Conservation (phyloP, 2,329 filamentous ascomycete species). For the Truncatella angustata region DNA sequence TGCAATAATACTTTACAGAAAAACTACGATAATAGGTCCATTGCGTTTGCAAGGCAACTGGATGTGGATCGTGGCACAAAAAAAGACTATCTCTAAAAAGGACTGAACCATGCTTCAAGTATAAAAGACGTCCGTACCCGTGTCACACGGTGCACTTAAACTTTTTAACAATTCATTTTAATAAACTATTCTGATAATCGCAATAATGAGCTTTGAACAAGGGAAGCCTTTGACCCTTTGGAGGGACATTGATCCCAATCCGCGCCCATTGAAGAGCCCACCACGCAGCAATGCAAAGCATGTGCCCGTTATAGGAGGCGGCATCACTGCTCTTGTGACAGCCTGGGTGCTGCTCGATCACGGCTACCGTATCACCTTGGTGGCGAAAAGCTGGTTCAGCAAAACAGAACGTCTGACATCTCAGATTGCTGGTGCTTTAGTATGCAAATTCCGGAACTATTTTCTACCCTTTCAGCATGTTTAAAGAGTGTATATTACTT, state of each 20-base stretch:
- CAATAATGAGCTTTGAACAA: no score
- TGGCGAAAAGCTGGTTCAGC: conserved; percentile 36
- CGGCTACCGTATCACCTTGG: conserved; percentile 43
- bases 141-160: no score
- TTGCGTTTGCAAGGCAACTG: no score
- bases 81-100: no score
- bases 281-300: conserved; percentile 24
- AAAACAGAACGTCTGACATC: conserved; percentile 38
- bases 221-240: conserved; percentile 29
- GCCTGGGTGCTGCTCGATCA: conserved; percentile 42
- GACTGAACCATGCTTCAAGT: no score
- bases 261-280: conserved; percentile 23
- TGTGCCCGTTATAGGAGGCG: conserved; percentile 28
- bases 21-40: no score
- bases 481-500: conserved; percentile 38
- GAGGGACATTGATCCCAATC: no score
- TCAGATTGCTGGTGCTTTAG: conserved; percentile 44
- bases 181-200: no score
- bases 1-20: no score
- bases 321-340: conserved; percentile 29
- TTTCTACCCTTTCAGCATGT: conserved; percentile 36
- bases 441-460: conserved; percentile 41
- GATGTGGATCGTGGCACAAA: no score
- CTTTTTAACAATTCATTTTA: no score
- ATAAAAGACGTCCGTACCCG: no score